These are phyloP conservation scores for Xylaria sp. DNA, from an alignment of 2,329 filamentous ascomycete species.

Conservation along the genomic window DNA sequence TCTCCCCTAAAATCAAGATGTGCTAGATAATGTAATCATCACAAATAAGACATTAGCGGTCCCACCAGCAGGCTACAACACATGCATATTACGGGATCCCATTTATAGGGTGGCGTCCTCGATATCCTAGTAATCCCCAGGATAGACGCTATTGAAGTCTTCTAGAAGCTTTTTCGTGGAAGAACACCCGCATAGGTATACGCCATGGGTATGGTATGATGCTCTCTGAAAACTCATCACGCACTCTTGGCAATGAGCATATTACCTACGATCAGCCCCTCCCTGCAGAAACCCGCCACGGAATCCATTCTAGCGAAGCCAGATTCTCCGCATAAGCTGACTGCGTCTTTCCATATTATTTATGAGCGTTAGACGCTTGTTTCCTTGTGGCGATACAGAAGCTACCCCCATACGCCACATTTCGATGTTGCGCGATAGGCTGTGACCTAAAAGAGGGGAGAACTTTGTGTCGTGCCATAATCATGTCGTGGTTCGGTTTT, in stretches of 20 bases:
- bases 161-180: slow-evolving; percentile 29
- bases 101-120: slow-evolving; percentile 2
- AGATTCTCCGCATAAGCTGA: not conserved
- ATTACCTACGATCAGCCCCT: not conserved
- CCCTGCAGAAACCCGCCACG: too few relatives aligned
- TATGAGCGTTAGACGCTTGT: not conserved
- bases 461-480: not conserved
- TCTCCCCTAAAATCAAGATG: slow-evolving; percentile 12
- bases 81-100: slow-evolving; percentile 8
- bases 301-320: too few relatives aligned
- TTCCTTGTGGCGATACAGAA: not conserved
- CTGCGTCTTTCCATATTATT: not conserved
- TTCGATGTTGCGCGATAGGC: not conserved
- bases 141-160: slow-evolving; percentile 14
- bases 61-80: slow-evolving; percentile 8
- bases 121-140: slow-evolving; percentile 10
- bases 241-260: not conserved
- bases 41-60: slow-evolving; percentile 7
- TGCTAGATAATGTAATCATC: slow-evolving; percentile 4
- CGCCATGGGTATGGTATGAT: too few relatives aligned
- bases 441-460: not conserved
- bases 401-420: not conserved
- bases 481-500: too few relatives aligned
- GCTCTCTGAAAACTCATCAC: too few relatives aligned
- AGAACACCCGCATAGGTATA: not conserved